Evolutionary conservation across 768 basidiomycete species (phyloP).

Genomic region (Cytidiella melzeri): DNA sequence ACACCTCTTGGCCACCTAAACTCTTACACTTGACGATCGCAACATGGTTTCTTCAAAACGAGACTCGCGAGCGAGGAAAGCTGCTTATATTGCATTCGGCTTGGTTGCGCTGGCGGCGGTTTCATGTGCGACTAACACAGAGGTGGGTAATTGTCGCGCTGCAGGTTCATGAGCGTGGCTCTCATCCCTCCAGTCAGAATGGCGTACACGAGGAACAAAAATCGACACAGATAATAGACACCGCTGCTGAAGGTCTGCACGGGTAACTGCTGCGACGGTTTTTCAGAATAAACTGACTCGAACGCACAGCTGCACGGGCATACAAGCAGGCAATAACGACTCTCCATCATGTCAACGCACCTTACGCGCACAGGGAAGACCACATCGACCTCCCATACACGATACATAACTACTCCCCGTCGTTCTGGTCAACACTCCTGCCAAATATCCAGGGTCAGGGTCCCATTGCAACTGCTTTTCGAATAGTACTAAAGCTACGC

Average conservation of each 20-base stretch:
- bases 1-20: not conserved
- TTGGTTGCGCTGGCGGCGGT: slow-evolving; percentile 23
- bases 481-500: slow-evolving; percentile 61
- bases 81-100: slow-evolving; percentile 25
- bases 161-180: not conserved
- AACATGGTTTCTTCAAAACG: slow-evolving; percentile 7
- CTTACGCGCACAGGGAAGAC: slow-evolving; percentile 51
- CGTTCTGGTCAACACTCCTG: slow-evolving; percentile 57
- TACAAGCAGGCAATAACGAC: slow-evolving; percentile 72
- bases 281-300: too few species aligned
- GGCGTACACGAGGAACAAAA: not conserved
- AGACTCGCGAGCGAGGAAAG: slow-evolving; percentile 17
- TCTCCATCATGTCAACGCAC: slow-evolving; percentile 57
- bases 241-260: slow-evolving; percentile 18
- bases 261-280: too few species aligned
- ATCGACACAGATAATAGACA: slow-evolving; percentile 13
- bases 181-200: not conserved
- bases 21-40: too few species aligned
- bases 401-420: slow-evolving; percentile 36
- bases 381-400: slow-evolving; percentile 36
- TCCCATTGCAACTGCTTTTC: slow-evolving; percentile 62
- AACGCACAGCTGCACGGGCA: slow-evolving; percentile 52
- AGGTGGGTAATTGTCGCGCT: slow-evolving; percentile 1
- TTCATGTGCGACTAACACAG: slow-evolving; percentile 15
- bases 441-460: slow-evolving; percentile 75